Evolutionary conservation across 2,329 filamentous ascomycete genomes (phyloP).

Genomic region (Epichloe baconii): DNA sequence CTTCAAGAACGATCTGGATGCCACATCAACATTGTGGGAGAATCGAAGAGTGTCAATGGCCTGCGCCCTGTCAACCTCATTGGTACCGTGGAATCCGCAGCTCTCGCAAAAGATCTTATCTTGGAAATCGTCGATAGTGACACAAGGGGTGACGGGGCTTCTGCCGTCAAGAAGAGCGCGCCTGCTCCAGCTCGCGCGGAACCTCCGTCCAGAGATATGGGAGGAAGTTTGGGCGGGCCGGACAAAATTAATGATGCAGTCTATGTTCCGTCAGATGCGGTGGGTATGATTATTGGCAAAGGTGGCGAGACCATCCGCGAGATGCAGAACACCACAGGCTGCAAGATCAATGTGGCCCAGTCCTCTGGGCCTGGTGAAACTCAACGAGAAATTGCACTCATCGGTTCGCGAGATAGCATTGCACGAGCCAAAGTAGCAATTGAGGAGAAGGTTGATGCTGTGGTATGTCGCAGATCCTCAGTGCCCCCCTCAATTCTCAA

Average conservation of each 20-base stretch:
- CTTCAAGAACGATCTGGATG: constrained; percentile 86
- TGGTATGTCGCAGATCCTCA: constrained; percentile 41
- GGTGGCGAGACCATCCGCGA: constrained; percentile 89
- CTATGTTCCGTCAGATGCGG: constrained; percentile 76
- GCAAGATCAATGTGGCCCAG: constrained; percentile 89
- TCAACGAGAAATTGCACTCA: constrained; percentile 75
- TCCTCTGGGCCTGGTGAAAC: constrained; percentile 64
- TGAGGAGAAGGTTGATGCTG: constrained; percentile 82
- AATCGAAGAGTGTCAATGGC: constrained; percentile 85
- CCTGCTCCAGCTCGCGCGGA: constrained; percentile 16
- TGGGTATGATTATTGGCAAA: constrained; percentile 95
- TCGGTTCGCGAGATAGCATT: constrained; percentile 67
- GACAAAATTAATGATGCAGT: constrained; percentile 76
- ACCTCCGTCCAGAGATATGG: constrained; percentile 20
- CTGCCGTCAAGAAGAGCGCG: constrained; percentile 17
- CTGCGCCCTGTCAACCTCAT: constrained; percentile 84
- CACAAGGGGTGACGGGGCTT: constrained; percentile 43
- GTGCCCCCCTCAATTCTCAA: background rate
- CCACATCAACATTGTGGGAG: constrained; percentile 88
- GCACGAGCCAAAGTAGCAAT: constrained; percentile 71
- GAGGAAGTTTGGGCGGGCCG: constrained; percentile 17
- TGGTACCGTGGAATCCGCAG: constrained; percentile 60
- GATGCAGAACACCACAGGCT: constrained; percentile 77
- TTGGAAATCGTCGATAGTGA: constrained; percentile 93
- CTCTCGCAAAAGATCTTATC: constrained; percentile 72